Evolutionary conservation across 768 basidiomycete genomes (phyloP).

Genomic region (Amanita jacksonii): DNA sequence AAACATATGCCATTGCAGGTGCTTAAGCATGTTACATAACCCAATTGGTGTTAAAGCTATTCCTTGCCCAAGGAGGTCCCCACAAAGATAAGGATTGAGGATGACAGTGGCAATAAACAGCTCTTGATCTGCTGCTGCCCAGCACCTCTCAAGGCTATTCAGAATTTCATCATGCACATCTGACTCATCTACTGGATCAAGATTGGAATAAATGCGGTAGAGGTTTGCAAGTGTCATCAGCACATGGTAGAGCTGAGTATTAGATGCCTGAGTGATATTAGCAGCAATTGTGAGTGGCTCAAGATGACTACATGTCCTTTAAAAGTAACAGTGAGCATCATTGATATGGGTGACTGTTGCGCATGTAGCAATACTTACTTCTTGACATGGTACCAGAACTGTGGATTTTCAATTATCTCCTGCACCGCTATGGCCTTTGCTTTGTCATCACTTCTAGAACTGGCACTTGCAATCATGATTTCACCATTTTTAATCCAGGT

Average conservation of each 20-base stretch:
- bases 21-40: slow-evolving; percentile 8
- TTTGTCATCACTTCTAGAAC: slow-evolving; percentile 2
- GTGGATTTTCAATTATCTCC: slow-evolving; percentile 10
- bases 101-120: slow-evolving; percentile 22
- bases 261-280: slow-evolving; percentile 22
- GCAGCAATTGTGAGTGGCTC: slow-evolving; percentile 29
- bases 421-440: slow-evolving; percentile 12
- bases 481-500: slow-evolving; percentile 8
- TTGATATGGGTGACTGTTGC: slow-evolving; percentile 3
- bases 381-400: slow-evolving; percentile 18
- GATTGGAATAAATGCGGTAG: slow-evolving; percentile 14
- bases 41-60: slow-evolving; percentile 5
- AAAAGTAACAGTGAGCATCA: not conserved
- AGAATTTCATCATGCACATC: slow-evolving; percentile 13
- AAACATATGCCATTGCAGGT: slow-evolving; percentile 5
- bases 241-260: slow-evolving; percentile 23
- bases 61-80: slow-evolving; percentile 3
- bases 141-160: slow-evolving; percentile 22
- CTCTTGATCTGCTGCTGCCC: slow-evolving; percentile 21
- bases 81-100: slow-evolving; percentile 16
- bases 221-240: slow-evolving; percentile 23
- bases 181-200: slow-evolving; percentile 6
- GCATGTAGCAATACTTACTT: slow-evolving; percentile 11
- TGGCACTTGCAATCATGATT: slow-evolving; percentile 8
- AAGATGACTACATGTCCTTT: slow-evolving; percentile 17